phyloP scores from a whole-genome alignment of 106 monocot species.

The Ottelia alismoides region DNA sequence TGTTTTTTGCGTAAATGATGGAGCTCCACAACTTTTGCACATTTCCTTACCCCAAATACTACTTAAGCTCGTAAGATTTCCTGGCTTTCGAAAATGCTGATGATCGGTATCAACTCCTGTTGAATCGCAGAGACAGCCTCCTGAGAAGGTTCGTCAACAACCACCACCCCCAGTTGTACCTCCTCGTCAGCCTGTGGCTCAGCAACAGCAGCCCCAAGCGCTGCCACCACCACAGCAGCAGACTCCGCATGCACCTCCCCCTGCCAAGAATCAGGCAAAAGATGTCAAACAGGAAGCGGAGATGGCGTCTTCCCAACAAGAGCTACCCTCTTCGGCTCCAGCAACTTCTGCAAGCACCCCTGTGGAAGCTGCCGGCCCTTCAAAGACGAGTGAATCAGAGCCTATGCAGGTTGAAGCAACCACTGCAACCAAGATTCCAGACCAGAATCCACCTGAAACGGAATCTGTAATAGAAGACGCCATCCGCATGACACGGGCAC shows the following conservation, averaged over 20 bases:
- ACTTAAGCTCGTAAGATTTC: too few relatives aligned
- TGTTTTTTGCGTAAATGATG: too few relatives aligned
- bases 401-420: constrained; percentile 2
- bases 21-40: too few relatives aligned
- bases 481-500: background rate
- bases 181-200: constrained; percentile 2
- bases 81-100: too few relatives aligned
- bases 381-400: background rate
- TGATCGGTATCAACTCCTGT: too few relatives aligned
- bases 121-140: too few relatives aligned
- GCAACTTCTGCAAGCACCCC: too few relatives aligned
- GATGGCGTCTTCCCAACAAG: background rate
- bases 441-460: background rate
- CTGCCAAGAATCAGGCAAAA: constrained; percentile 1
- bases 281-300: constrained; percentile 2
- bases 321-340: background rate
- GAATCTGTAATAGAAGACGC: constrained; percentile 13
- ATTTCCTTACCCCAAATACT: too few relatives aligned
- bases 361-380: background rate
- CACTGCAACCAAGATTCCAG: background rate
- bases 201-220: too few relatives aligned
- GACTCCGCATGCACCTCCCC: constrained; percentile 2
- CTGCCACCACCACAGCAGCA: too few relatives aligned
- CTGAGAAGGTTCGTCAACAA: too few relatives aligned
- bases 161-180: too few relatives aligned